Percentiles rank a stretch among this genome's conserved stretches.
Evolutionary conservation across 331 rosid species (phyloP).

Genomic region (Cydonia oblonga): DNA sequence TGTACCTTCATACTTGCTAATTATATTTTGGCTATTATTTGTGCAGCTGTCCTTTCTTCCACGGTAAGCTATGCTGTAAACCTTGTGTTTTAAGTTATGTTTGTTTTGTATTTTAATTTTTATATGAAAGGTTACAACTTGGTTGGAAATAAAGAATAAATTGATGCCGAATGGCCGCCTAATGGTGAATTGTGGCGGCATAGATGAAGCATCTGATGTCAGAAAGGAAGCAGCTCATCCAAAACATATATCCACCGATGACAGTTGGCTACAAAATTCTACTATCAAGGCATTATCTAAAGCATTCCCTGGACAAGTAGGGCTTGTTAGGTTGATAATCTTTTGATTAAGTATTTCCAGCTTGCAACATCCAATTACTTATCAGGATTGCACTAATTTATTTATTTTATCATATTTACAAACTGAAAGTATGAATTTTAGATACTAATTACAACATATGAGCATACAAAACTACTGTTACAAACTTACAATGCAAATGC

Average conservation of each 20-base stretch:
- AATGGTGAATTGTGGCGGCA: constrained; percentile 89
- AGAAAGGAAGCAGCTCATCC: constrained; percentile 15
- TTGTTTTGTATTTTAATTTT: constrained; percentile 7
- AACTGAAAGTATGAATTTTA: neutral
- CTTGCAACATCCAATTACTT: neutral
- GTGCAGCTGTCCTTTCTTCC: neutral
- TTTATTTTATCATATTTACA: neutral
- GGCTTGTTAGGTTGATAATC: constrained; percentile 14
- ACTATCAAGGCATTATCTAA: constrained; percentile 48
- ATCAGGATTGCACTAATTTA: neutral
- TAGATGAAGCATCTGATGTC: constrained; percentile 31
- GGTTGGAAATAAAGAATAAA: constrained; percentile 52
- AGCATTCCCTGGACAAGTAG: constrained; percentile 83
- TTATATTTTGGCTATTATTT: neutral
- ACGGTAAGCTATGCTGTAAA: neutral
- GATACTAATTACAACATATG: neutral
- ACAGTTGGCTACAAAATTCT: constrained; percentile 42
- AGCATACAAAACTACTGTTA: no score
- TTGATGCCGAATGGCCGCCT: constrained; percentile 72
- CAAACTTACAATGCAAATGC: no score
- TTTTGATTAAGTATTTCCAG: constrained; percentile 4
- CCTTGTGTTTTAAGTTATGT: neutral
- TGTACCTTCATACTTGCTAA: neutral
- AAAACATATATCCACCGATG: constrained; percentile 25
- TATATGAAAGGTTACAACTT: constrained; percentile 42